Conservation (phyloP, 2,329 filamentous ascomycete species). For the Colletotrichum eremochloae region DNA sequence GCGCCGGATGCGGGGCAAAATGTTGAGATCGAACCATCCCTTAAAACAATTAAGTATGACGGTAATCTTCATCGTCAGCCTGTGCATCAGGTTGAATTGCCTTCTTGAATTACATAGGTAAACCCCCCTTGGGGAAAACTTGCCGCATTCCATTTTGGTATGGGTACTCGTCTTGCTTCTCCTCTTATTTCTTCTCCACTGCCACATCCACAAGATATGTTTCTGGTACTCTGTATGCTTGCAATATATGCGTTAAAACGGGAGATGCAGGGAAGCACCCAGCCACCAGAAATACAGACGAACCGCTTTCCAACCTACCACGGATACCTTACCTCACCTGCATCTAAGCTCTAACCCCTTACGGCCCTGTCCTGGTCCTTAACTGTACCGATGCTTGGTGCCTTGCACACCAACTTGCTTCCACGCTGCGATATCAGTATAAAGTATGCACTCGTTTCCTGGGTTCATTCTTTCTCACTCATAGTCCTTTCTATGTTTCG, state of each 20-base stretch:
- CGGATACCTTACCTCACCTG: background rate
- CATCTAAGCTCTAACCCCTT: background rate
- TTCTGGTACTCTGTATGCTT: background rate
- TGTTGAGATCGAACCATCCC: conserved; percentile 8
- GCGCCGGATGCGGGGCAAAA: conserved; percentile 15
- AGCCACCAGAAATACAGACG: background rate
- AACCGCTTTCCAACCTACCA: background rate
- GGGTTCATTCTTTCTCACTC: background rate
- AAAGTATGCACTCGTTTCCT: background rate
- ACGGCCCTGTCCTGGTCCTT: background rate
- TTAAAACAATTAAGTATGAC: background rate
- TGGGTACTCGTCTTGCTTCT: background rate
- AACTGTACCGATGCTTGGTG: no score
- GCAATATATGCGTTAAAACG: background rate
- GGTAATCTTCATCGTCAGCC: background rate
- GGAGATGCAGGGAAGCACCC: background rate
- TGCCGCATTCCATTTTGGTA: background rate
- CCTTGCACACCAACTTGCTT: no score
- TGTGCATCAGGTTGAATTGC: background rate
- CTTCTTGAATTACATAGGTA: background rate
- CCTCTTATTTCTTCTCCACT: background rate
- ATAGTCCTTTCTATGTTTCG: no score
- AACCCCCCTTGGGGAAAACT: background rate
- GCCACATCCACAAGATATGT: background rate
- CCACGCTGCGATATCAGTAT: background rate